These are phyloP conservation scores for Arctium minus DNA, from an alignment of 129 eudicot species.

Conservation along the genomic window DNA sequence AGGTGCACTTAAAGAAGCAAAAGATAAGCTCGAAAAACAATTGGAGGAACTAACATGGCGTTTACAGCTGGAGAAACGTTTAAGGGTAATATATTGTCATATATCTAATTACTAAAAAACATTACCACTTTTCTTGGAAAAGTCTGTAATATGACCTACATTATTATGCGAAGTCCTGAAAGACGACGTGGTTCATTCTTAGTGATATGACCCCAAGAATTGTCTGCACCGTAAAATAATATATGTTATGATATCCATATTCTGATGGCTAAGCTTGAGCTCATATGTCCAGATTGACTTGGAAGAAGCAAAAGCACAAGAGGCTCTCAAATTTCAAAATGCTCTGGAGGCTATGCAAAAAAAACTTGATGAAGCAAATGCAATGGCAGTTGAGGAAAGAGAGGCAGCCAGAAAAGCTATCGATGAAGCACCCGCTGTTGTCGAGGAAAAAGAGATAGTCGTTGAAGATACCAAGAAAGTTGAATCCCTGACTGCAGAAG, in stretches of 20 bases:
- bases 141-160: neutral
- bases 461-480: conserved; percentile 85
- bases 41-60: conserved; percentile 99
- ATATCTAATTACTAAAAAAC: conserved; percentile 3
- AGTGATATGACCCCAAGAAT: neutral
- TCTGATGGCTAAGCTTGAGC: conserved; percentile 7
- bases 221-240: neutral
- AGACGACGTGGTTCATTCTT: neutral
- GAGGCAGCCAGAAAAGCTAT: conserved; percentile 90
- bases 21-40: conserved; percentile 95
- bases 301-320: conserved; percentile 93
- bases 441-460: conserved; percentile 78
- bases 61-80: conserved; percentile 92
- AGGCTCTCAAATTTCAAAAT: conserved; percentile 60
- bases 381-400: conserved; percentile 67
- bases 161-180: neutral
- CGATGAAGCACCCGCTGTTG: conserved; percentile 92
- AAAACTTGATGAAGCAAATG: conserved; percentile 76
- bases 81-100: conserved; percentile 56
- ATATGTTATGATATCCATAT: neutral
- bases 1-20: conserved; percentile 94
- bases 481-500: conserved; percentile 62
- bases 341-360: conserved; percentile 60
- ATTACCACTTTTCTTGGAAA: neutral
- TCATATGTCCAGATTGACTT: conserved; percentile 63